phyloP scores from a whole-genome alignment of 2,329 filamentous ascomycete genomes.

The Hypoxylon sp. region DNA sequence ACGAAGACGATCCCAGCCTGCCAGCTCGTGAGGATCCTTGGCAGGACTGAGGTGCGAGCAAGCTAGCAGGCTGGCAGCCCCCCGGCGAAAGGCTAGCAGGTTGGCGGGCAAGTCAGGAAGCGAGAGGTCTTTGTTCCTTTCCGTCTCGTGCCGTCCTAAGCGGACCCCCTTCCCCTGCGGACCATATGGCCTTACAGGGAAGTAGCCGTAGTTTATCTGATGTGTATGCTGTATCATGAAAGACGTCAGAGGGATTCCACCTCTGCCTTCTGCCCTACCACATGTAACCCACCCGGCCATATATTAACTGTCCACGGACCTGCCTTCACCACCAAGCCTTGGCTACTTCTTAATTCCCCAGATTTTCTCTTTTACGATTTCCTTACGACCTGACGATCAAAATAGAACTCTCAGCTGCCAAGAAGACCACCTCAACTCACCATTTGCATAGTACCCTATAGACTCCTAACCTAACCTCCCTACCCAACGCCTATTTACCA shows the following conservation, averaged over 20 bases:
- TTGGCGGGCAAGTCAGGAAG: background rate
- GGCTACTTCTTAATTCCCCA: conserved; percentile 25
- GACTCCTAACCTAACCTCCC: no score
- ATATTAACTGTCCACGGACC: conserved; percentile 18
- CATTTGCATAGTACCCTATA: background rate
- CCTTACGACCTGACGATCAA: conserved; percentile 9
- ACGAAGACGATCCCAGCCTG: background rate
- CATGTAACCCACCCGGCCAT: conserved; percentile 17
- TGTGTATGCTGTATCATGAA: no score
- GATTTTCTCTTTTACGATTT: conserved; percentile 18
- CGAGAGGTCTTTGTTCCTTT: conserved; percentile 18
- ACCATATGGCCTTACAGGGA: conserved; percentile 20
- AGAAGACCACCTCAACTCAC: conserved; percentile 13
- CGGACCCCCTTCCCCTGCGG: conserved; percentile 7
- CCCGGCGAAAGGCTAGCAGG: background rate
- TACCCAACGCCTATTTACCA: no score
- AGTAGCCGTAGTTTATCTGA: conserved; percentile 3
- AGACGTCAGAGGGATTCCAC: conserved; percentile 29
- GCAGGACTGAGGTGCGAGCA: background rate
- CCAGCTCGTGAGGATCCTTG: conserved; percentile 1
- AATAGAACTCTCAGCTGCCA: conserved; percentile 14
- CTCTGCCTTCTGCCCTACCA: conserved; percentile 2
- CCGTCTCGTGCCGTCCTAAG: conserved; percentile 22
- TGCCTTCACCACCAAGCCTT: conserved; percentile 13
- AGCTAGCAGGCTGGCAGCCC: background rate